Evolutionary conservation across 192 early-diverging fungal species (phyloP), one percentile per base, ranked within the genome.

Genomic region (Backusella mclennaniae): DNA sequence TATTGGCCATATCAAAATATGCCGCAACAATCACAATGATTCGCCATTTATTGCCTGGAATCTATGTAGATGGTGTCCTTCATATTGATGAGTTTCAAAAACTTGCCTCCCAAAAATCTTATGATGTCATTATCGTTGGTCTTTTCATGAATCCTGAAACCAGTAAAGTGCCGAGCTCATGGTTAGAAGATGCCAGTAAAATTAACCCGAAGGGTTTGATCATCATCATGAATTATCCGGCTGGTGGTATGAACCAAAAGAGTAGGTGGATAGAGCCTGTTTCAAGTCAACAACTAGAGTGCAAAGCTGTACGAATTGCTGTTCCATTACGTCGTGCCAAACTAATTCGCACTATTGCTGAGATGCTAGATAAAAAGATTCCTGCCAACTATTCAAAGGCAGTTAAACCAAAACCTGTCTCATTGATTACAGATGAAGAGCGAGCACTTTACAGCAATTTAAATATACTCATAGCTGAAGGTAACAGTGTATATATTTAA

Each of bases 401-500:
- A 31, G 73, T 82, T 21, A 81, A 79, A 14, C 71, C 79, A n/a
- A 81, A 76, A 26, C 74, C 73, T 4, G 79, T 75, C 38, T 23
- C 77, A 17, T 79, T 83, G 0, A 66, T 85, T 6, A 84, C 84
- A 3, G 46, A 76, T 11, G 82, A 85, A 39, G 86, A 87, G 71
- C 74, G 77, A 1, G 75, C 66, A 1, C 49, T 76, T 33, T 85
- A 84, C 66, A 78, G 74, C 19, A 84, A 74, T 1, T 76, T 84
- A 76, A 77, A 83, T 36, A 86, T 87, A 52, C 56, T 87, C 4
- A 66, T 87, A 6, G 86, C 85, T 6, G 86, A 87, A 78, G 83
- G 83, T 84, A 73, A 35, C 15, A 44, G 33, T 33, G 33, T 44
- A 17, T 6, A 38, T 44, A 42, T 71, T 33, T 35, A 41, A 6